These are phyloP conservation scores for Tulasnella calospora DNA, from an alignment of 768 basidiomycete genomes.

Conservation along the genomic window DNA sequence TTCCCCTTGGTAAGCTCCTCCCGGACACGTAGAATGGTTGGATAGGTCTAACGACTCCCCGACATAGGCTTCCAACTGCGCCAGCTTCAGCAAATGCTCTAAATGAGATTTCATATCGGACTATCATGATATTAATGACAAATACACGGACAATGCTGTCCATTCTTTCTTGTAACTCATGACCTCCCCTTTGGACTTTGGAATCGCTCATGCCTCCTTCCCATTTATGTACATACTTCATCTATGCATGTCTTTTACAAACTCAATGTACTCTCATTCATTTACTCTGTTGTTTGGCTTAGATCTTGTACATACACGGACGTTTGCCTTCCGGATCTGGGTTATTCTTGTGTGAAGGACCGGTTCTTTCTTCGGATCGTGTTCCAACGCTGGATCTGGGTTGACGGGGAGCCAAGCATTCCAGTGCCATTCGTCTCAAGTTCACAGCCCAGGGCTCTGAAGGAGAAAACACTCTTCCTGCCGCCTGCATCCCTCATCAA, in stretches of 20 bases:
- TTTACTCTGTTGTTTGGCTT: not conserved
- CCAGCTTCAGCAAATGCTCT: slow-evolving; percentile 13
- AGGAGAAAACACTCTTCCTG: no score
- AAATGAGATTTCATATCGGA: not conserved
- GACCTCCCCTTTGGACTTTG: not conserved
- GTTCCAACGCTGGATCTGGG: no score
- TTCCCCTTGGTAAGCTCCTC: slow-evolving; percentile 4
- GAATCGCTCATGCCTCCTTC: not conserved
- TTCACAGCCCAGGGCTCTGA: no score
- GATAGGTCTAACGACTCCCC: not conserved
- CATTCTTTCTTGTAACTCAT: not conserved
- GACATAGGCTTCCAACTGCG: slow-evolving; percentile 16
- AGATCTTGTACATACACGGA: not conserved
- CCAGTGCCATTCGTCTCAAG: no score
- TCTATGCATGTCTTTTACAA: not conserved
- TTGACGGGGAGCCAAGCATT: no score
- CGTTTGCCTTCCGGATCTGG: not conserved
- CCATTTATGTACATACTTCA: not conserved
- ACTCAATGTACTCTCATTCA: not conserved
- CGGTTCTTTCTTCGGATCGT: no score
- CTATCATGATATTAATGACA: not conserved
- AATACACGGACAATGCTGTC: not conserved
- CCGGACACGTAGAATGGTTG: not conserved
- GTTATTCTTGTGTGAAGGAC: no score
- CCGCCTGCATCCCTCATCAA: no score